Evolutionary conservation across 257 asterid genomes (phyloP).

Genomic region (Mitragyna speciosa): DNA sequence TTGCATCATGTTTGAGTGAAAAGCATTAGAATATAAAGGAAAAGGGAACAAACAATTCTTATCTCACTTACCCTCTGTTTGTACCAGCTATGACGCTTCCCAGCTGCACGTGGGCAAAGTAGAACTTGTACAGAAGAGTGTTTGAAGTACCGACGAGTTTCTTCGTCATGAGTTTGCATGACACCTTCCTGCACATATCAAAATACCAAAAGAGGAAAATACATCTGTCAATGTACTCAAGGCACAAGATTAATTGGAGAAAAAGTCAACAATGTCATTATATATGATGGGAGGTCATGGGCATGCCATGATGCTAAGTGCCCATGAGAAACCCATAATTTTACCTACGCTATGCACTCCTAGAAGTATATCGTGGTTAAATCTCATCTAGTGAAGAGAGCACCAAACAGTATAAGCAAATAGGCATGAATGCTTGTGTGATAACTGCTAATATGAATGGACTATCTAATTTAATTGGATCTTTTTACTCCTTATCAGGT

Average conservation of each 20-base stretch:
- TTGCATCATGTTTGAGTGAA: background rate
- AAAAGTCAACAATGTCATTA: background rate
- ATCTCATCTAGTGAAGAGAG: background rate
- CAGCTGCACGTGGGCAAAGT: slow-evolving; percentile 95
- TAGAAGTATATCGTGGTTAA: background rate
- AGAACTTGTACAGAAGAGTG: slow-evolving; percentile 95
- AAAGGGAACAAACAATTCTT: slow-evolving; percentile 2
- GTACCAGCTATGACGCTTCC: slow-evolving; percentile 95
- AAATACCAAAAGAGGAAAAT: slow-evolving; percentile 6
- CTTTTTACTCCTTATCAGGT: background rate
- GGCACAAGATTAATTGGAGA: background rate
- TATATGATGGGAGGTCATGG: background rate
- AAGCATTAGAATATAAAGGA: background rate
- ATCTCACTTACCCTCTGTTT: slow-evolving; percentile 70
- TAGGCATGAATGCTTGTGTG: background rate
- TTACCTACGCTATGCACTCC: background rate
- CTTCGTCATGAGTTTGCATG: slow-evolving; percentile 99
- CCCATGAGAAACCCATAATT: background rate
- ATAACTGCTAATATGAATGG: background rate
- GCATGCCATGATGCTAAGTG: background rate
- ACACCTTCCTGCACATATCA: slow-evolving; percentile 75
- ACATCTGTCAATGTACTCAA: background rate
- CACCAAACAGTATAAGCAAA: no score
- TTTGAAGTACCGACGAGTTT: slow-evolving; percentile 87
- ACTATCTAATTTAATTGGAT: background rate